These are phyloP conservation scores for Parsonsia alboflavescens DNA, from an alignment of 257 asterid species.

Conservation along the genomic window DNA sequence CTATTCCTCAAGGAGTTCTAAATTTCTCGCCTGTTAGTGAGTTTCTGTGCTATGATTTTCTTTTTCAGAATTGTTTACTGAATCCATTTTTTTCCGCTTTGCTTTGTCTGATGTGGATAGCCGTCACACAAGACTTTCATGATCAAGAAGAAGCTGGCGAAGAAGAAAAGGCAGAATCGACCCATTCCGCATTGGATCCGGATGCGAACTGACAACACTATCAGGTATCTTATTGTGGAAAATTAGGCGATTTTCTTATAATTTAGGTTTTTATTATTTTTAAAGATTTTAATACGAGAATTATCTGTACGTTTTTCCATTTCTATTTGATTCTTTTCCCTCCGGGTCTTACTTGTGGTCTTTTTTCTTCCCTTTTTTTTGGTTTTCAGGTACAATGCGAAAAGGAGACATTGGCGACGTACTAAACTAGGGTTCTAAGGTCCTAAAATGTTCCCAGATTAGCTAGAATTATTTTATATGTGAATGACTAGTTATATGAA, in stretches of 20 bases:
- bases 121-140: conserved; percentile 34
- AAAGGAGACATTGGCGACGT: conserved; percentile 40
- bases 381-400: conserved; percentile 29
- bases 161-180: conserved; percentile 39
- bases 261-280: too few relatives aligned
- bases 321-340: not conserved
- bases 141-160: conserved; percentile 38
- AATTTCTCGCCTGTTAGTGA: not conserved
- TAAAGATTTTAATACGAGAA: too few relatives aligned
- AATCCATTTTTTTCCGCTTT: not conserved
- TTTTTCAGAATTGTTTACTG: not conserved
- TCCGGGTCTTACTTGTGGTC: not conserved
- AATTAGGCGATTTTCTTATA: too few relatives aligned
- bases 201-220: conserved; percentile 34
- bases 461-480: not conserved
- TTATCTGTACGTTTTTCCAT: not conserved
- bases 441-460: not conserved
- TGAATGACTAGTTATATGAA: not conserved
- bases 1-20: not conserved
- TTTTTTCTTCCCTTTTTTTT: not conserved
- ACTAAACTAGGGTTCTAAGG: conserved; percentile 32
- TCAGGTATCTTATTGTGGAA: conserved; percentile 16
- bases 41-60: not conserved
- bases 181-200: conserved; percentile 35
- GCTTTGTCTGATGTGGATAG: conserved; percentile 10